phyloP scores from a whole-genome alignment of 1,139 yeast genomes.

The Suhomyces panamericanus region DNA sequence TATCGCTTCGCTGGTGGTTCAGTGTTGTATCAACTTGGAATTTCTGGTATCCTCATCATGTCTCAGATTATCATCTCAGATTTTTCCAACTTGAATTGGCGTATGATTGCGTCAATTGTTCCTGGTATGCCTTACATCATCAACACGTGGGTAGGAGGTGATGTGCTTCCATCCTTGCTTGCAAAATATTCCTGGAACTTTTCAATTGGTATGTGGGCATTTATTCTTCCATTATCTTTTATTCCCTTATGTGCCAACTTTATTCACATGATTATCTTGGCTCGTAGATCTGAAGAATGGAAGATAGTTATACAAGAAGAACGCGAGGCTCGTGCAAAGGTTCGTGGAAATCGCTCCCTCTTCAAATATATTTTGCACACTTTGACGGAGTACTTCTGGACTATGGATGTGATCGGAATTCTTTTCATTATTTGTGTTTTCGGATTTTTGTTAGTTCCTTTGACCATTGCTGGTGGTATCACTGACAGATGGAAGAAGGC shows the following conservation, averaged over 20 bases:
- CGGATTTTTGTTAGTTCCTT: slow-evolving; percentile 41
- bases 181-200: slow-evolving; percentile 25
- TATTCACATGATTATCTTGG: slow-evolving; percentile 36
- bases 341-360: background rate
- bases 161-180: slow-evolving; percentile 18
- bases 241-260: slow-evolving; percentile 33
- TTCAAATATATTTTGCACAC: slow-evolving; percentile 15
- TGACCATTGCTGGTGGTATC: slow-evolving; percentile 41
- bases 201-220: slow-evolving; percentile 45
- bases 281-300: slow-evolving; percentile 40
- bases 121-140: slow-evolving; percentile 26
- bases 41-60: slow-evolving; percentile 22
- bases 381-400: slow-evolving; percentile 34
- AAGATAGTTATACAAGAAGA: slow-evolving; percentile 22
- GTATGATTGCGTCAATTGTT: slow-evolving; percentile 22
- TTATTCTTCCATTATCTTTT: slow-evolving; percentile 39
- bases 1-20: slow-evolving; percentile 26
- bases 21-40: slow-evolving; percentile 25
- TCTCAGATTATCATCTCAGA: slow-evolving; percentile 23
- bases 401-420: slow-evolving; percentile 36
- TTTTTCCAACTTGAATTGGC: slow-evolving; percentile 25
- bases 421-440: slow-evolving; percentile 31
- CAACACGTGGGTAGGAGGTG: slow-evolving; percentile 26
- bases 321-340: slow-evolving; percentile 27
- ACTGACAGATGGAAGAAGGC: slow-evolving; percentile 32